Base-by-base conservation (phyloP, 345 rosid genomes). In the Ceriops decandra region DNA sequence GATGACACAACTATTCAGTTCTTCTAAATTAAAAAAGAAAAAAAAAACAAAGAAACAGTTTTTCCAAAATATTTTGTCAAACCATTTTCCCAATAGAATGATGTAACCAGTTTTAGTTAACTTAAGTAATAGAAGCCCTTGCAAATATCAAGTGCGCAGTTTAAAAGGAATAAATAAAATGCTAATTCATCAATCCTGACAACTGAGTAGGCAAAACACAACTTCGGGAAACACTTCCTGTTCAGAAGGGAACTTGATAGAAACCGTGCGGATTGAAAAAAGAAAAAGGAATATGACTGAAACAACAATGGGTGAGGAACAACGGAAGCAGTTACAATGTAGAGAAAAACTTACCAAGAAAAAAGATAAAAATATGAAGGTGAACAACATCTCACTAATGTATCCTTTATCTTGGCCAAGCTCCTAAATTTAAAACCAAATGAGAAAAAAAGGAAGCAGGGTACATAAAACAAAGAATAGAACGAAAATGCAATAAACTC, bases 371-470 rank as follows among this genome's bases (percentile, higher is more conserved):
- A 95, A 95, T 35, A 89, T 74, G 35, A 30, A 76, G 66, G 85
- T 79, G 87, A 95, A 95, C 30, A 92, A 68, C 2, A 88, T 86
- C 80, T 95, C 98, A 46, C 99, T 95, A 66, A 95, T 84, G 82
- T 90, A 89, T 76, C 90, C 89, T 82, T 84, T 92, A 60, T 90
- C 96, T 82, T 87, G 90, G 68, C 99, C 99, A 57, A 95, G 92
- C 80, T 92, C 99, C 99, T 95, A 56, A 30, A 71, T 69, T 77
- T 30, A 63, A 47, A 16, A 74, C 49, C 36, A 66, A 38, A 62
- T 64, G 5, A 68, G 66, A 56, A 38, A 72, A 72, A 13, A 62
- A 67, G 59, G 33, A 31, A 16, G 38, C 53, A 8, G 3, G 51
- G 30, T 62, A 71, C 71, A 21, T 20, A 16, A 13, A 28, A 70